phyloP scores from a whole-genome alignment of 805 yeast species.

The Yarrowia hollandica region DNA sequence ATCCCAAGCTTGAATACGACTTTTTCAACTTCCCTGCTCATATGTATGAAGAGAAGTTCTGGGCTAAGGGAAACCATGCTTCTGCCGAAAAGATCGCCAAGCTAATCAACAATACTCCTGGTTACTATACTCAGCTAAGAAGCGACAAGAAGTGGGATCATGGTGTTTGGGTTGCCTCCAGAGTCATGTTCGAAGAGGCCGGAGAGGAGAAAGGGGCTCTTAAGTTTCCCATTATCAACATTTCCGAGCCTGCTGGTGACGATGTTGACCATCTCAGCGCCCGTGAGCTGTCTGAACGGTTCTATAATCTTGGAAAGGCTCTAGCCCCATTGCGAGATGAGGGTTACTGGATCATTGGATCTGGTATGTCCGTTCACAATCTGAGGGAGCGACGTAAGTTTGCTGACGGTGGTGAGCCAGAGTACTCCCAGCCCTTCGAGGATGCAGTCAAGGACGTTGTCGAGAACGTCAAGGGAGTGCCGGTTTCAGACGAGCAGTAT shows the following conservation, averaged over 20 bases:
- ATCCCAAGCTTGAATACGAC: constrained; percentile 57
- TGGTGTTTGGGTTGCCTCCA: constrained; percentile 80
- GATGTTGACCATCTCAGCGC: constrained; percentile 40
- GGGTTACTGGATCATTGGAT: constrained; percentile 57
- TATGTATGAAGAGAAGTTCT: constrained; percentile 65
- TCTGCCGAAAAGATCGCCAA: constrained; percentile 50
- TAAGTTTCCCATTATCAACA: constrained; percentile 47
- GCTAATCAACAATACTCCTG: constrained; percentile 45
- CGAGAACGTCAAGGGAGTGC: constrained; percentile 33
- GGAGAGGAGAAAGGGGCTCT: constrained; percentile 37
- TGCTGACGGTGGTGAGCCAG: constrained; percentile 39
- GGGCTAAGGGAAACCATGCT: constrained; percentile 47
- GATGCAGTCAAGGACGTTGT: constrained; percentile 42
- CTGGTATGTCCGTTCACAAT: constrained; percentile 84
- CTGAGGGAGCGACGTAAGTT: constrained; percentile 51
- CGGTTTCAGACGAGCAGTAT: constrained; percentile 41
- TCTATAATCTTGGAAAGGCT: constrained; percentile 55
- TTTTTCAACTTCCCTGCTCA: constrained; percentile 69
- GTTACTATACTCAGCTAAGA: constrained; percentile 48
- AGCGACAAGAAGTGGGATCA: constrained; percentile 69
- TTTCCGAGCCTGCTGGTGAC: constrained; percentile 43
- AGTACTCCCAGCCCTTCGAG: constrained; percentile 59
- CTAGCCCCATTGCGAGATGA: constrained; percentile 53
- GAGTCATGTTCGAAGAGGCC: constrained; percentile 60
- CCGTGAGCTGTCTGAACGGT: constrained; percentile 36